Evolutionary conservation across 345 rosid species (phyloP).

Genomic region (Dipteronia sinensis): DNA sequence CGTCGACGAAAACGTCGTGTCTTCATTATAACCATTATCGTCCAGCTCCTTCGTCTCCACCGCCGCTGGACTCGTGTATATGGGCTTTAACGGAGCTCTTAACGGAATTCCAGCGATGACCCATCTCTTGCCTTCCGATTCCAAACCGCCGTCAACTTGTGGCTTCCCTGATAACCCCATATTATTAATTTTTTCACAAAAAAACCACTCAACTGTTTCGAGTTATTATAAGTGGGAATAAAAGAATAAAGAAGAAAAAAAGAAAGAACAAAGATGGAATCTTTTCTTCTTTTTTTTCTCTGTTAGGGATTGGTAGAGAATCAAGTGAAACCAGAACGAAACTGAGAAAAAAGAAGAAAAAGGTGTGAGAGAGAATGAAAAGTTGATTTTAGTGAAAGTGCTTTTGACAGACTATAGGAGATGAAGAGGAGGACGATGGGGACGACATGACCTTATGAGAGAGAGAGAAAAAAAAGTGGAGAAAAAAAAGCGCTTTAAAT

Average conservation of each 20-base stretch:
- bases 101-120: constrained; percentile 57
- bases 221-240: constrained; percentile 19
- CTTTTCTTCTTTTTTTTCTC: constrained; percentile 10
- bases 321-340: constrained; percentile 44
- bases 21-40: constrained; percentile 26
- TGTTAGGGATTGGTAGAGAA: constrained; percentile 30
- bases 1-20: constrained; percentile 50
- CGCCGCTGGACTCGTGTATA: constrained; percentile 40
- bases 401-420: constrained; percentile 1
- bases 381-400: constrained; percentile 9
- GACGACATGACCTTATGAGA: constrained; percentile 11
- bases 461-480: not conserved
- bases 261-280: constrained; percentile 29
- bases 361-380: constrained; percentile 12
- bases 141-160: constrained; percentile 54
- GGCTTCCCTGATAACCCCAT: constrained; percentile 64
- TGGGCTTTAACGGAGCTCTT: constrained; percentile 61
- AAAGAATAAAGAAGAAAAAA: constrained; percentile 43
- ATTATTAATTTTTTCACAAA: constrained; percentile 5
- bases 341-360: constrained; percentile 20
- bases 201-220: not conserved
- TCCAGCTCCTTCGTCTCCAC: constrained; percentile 24
- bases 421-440: not conserved
- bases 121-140: constrained; percentile 52
- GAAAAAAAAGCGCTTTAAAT: constrained; percentile 25